Percentiles rank a stretch among this genome's conserved stretches.
phyloP scores from a whole-genome alignment of 2,329 filamentous ascomycete species.

The Colletotrichum neosansevieriae region DNA sequence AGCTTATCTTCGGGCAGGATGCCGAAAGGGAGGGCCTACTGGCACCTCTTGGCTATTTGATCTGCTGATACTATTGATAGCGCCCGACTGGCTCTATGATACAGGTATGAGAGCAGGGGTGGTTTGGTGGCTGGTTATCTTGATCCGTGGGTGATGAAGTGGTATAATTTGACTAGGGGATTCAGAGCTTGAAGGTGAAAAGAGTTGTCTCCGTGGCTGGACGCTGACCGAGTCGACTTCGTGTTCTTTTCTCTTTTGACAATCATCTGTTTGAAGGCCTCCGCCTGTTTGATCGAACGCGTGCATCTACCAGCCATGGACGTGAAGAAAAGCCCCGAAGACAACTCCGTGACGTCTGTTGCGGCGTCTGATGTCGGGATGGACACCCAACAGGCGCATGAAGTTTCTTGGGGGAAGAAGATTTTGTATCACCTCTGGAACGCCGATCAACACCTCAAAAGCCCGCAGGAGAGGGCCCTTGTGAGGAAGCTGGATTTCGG shows the following conservation, averaged over 20 bases:
- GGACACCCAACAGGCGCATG: background rate
- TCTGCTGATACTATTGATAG: constrained; percentile 23
- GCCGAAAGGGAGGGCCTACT: constrained; percentile 14
- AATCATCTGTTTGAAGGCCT: too few relatives aligned
- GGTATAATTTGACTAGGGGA: background rate
- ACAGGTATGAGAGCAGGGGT: background rate
- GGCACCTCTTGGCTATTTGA: background rate
- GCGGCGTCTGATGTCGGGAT: constrained; percentile 4
- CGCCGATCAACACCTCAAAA: constrained; percentile 20
- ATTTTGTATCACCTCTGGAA: constrained; percentile 27
- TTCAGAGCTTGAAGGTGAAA: rapidly evolving
- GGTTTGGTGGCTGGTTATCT: constrained; percentile 4
- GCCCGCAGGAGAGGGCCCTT: constrained; percentile 15
- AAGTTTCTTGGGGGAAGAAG: background rate
- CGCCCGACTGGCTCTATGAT: background rate
- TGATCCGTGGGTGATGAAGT: background rate
- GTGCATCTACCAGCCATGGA: background rate
- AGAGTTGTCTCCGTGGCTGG: background rate
- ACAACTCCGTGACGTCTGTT: background rate
- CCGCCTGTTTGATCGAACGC: background rate
- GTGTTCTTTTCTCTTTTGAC: background rate
- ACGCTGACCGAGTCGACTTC: background rate
- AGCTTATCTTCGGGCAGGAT: constrained; percentile 32
- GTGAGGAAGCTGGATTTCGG: constrained; percentile 30
- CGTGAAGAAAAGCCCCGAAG: constrained; percentile 2